Percentiles rank a stretch among this genome's conserved stretches.
Conservation (phyloP, 1,284 basidiomycete species). For the Hemileccinum hortonii region DNA sequence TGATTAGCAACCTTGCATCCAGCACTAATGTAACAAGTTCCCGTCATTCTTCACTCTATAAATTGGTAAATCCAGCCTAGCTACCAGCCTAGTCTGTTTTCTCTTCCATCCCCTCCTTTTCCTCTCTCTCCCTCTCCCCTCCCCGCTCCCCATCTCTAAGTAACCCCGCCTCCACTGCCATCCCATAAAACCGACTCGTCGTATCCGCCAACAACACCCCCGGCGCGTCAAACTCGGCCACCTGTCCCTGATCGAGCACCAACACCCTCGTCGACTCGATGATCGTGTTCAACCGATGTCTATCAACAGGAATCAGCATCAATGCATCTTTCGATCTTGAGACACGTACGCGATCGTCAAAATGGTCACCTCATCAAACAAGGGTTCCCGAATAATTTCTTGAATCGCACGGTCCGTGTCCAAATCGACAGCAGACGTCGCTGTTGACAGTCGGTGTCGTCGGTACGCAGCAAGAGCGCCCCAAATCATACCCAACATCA, state of each 20-base stretch:
- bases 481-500: too few relatives aligned
- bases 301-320: slow-evolving; percentile 26
- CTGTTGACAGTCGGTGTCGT: slow-evolving; percentile 36
- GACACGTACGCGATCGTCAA: slow-evolving; percentile 73
- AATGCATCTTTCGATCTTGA: too few relatives aligned
- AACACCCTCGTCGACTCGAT: slow-evolving; percentile 83
- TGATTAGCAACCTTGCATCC: too few relatives aligned
- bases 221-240: slow-evolving; percentile 32
- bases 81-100: too few relatives aligned
- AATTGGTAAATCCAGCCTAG: too few relatives aligned
- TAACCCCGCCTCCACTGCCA: slow-evolving; percentile 33
- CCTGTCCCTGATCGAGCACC: slow-evolving; percentile 78
- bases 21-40: too few relatives aligned
- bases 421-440: slow-evolving; percentile 83
- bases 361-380: slow-evolving; percentile 73
- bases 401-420: slow-evolving; percentile 88
- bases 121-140: too few relatives aligned
- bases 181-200: slow-evolving; percentile 27
- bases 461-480: too few relatives aligned
- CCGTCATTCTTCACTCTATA: too few relatives aligned
- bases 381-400: slow-evolving; percentile 72
- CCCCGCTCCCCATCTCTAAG: background rate
- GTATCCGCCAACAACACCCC: slow-evolving; percentile 22
- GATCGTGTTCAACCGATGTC: slow-evolving; percentile 89
- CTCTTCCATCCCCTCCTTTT: background rate